phyloP scores from a whole-genome alignment of 768 basidiomycete species.

The Pulveroboletus frians region DNA sequence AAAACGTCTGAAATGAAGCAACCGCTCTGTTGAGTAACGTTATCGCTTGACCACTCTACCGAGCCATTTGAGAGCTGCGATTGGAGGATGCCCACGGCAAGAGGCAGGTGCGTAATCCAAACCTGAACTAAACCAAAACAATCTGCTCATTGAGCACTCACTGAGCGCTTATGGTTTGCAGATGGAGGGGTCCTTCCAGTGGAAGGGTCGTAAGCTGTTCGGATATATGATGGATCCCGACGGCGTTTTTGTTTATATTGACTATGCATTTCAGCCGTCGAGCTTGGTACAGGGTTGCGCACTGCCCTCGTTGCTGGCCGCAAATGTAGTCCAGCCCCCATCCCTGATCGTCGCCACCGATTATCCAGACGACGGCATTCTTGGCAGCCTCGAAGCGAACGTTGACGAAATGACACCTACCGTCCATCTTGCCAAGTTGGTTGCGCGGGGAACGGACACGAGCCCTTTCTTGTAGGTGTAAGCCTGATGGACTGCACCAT shows the following conservation, averaged over 20 bases:
- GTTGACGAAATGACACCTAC: conserved; percentile 41
- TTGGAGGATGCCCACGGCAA: no score
- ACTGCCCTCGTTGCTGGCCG: conserved; percentile 58
- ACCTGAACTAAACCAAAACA: no score
- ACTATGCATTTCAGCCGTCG: conserved; percentile 44
- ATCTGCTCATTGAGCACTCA: no score
- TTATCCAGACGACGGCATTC: conserved; percentile 59
- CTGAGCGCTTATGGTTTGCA: no score
- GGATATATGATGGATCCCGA: not conserved
- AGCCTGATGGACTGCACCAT: not conserved
- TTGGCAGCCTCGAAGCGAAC: conserved; percentile 53
- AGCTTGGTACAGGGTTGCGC: conserved; percentile 68
- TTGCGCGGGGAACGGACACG: conserved; percentile 50
- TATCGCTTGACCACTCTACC: no score
- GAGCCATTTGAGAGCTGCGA: no score
- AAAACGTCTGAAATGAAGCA: no score
- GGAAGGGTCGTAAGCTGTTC: conserved; percentile 28
- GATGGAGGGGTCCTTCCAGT: conserved; percentile 45
- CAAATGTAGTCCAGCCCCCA: conserved; percentile 42
- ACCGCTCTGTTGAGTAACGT: no score
- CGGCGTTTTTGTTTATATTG: not conserved
- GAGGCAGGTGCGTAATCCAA: no score
- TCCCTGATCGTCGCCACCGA: conserved; percentile 59
- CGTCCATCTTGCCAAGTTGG: conserved; percentile 37
- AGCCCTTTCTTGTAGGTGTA: conserved; percentile 43